A percentile compares a stretch with the other conserved stretches of the same genome.
Evolutionary conservation across 2,329 filamentous ascomycete species (phyloP).

Genomic region (Emergomyces africanus): DNA sequence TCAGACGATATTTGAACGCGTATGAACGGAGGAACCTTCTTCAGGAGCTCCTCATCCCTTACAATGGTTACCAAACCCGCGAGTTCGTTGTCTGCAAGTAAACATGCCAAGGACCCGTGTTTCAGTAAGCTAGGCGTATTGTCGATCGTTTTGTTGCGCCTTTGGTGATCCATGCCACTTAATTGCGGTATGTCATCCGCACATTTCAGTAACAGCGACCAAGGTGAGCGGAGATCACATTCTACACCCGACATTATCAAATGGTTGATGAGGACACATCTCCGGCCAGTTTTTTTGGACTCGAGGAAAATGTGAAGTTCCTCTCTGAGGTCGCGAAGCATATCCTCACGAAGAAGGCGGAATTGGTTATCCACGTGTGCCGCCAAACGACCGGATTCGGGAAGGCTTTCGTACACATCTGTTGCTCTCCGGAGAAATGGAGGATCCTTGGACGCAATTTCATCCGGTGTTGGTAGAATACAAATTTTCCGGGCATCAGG

Average conservation of each 20-base stretch:
- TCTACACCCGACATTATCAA: slow-evolving; percentile 3
- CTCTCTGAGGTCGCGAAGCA: slow-evolving; percentile 20
- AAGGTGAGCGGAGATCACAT: slow-evolving; percentile 7
- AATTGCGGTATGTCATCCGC: slow-evolving; percentile 17
- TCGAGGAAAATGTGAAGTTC: slow-evolving; percentile 13
- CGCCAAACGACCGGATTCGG: slow-evolving; percentile 22
- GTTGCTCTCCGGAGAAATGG: slow-evolving; percentile 17
- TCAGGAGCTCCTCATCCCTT: slow-evolving; percentile 36
- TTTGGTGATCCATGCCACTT: slow-evolving; percentile 6
- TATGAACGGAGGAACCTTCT: slow-evolving; percentile 15
- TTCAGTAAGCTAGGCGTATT: slow-evolving; percentile 16
- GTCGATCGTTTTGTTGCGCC: slow-evolving; percentile 16
- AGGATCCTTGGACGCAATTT: slow-evolving; percentile 22
- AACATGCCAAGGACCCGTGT: slow-evolving; percentile 17
- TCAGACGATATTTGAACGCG: slow-evolving; percentile 13
- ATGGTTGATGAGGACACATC: slow-evolving; percentile 2
- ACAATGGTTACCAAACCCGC: slow-evolving; percentile 16
- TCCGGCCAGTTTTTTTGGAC: slow-evolving; percentile 7
- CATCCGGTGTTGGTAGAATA: slow-evolving; percentile 25
- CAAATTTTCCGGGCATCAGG: slow-evolving; percentile 20
- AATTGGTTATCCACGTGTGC: slow-evolving; percentile 26
- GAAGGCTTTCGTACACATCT: slow-evolving; percentile 15
- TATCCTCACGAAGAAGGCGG: slow-evolving; percentile 26
- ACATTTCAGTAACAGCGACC: slow-evolving; percentile 10
- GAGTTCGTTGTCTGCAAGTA: slow-evolving; percentile 18